phyloP scores from a whole-genome alignment of 352 stramenopile genomes.

The Globisporangium ultimum region DNA sequence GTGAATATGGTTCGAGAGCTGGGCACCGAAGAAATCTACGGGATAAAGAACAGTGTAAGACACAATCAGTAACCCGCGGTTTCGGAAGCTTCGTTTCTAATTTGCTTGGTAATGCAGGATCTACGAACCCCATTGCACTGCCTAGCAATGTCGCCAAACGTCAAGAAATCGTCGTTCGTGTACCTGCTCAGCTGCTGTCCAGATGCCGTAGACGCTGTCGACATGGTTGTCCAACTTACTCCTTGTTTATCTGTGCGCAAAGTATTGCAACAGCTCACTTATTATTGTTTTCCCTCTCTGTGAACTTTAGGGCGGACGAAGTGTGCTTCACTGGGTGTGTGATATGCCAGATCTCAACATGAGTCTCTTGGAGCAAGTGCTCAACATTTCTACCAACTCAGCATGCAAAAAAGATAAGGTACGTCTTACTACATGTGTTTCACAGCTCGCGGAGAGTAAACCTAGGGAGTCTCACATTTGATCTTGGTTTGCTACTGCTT shows the following conservation, averaged over 20 bases:
- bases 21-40: conserved; percentile 24
- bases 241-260: no score
- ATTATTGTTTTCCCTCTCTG: conserved; percentile 1
- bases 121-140: conserved; percentile 47
- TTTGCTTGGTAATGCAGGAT: conserved; percentile 14
- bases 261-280: background rate
- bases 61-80: background rate
- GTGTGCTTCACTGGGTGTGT: conserved; percentile 56
- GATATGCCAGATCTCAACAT: conserved; percentile 26
- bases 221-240: conserved; percentile 25
- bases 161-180: conserved; percentile 32
- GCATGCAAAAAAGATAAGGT: conserved; percentile 19
- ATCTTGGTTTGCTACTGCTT: background rate
- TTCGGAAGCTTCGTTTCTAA: background rate
- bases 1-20: conserved; percentile 43
- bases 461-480: no score
- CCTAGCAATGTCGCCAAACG: conserved; percentile 20
- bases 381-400: conserved; percentile 10
- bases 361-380: conserved; percentile 19
- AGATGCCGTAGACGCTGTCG: conserved; percentile 24
- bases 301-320: conserved; percentile 34
- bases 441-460: no score
- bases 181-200: conserved; percentile 34
- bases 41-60: conserved; percentile 37
- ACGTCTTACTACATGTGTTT: background rate